Percentiles rank a stretch among this genome's conserved stretches.
These are phyloP conservation scores for Paraphaeosphaeria minitans DNA, from an alignment of 2,329 filamentous ascomycete species.

Conservation along the genomic window DNA sequence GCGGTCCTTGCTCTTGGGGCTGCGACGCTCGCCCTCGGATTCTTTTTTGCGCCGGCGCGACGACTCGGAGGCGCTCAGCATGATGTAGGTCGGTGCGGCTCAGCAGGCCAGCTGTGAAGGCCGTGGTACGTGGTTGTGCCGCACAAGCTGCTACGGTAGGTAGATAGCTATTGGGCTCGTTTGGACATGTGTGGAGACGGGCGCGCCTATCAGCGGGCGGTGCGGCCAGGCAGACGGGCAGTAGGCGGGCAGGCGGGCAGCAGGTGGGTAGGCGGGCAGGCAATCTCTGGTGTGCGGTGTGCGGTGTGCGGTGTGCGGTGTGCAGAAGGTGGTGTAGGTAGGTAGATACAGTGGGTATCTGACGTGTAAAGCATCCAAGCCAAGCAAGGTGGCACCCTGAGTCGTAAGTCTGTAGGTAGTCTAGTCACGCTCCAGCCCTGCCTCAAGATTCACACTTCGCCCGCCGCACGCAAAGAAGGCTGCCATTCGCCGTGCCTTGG, in stretches of 20 bases:
- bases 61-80: constrained; percentile 40
- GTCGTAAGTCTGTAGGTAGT: no score
- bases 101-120: constrained; percentile 24
- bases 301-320: no score
- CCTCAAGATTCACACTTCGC: background rate
- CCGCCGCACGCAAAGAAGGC: background rate
- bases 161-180: constrained; percentile 41
- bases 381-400: background rate
- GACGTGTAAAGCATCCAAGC: constrained; percentile 2
- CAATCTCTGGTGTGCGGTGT: no score
- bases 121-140: constrained; percentile 25
- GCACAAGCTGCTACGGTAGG: no score
- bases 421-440: background rate
- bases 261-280: no score
- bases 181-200: constrained; percentile 24
- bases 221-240: constrained; percentile 37
- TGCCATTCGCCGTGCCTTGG: background rate
- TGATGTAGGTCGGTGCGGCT: constrained; percentile 23
- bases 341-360: background rate
- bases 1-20: constrained; percentile 33
- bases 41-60: constrained; percentile 46
- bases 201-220: constrained; percentile 41
- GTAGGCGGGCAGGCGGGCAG: no score
- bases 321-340: background rate
- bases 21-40: constrained; percentile 32